These are phyloP conservation scores for Talaromyces thailandensis DNA, from an alignment of 495 filamentous ascomycete species.

Conservation along the genomic window DNA sequence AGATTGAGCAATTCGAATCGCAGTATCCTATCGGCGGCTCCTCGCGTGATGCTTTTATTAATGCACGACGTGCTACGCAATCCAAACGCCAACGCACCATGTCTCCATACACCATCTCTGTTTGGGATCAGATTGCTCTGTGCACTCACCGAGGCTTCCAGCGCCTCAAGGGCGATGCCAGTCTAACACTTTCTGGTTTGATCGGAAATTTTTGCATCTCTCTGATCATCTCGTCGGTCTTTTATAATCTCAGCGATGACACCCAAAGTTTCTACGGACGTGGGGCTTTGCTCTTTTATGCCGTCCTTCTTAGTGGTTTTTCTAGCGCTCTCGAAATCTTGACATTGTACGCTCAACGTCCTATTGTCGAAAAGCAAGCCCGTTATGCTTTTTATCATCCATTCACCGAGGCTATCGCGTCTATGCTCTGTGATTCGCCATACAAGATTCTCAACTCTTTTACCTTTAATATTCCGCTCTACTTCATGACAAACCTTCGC, in stretches of 20 bases:
- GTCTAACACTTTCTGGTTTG: conserved; percentile 57
- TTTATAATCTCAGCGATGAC: conserved; percentile 57
- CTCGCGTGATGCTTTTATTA: conserved; percentile 58
- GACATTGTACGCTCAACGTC: conserved; percentile 75
- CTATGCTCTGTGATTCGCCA: conserved; percentile 75
- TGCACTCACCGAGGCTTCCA: conserved; percentile 70
- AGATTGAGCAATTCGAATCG: conserved; percentile 63
- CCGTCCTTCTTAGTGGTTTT: conserved; percentile 79
- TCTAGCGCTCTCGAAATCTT: conserved; percentile 66
- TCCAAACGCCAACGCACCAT: conserved; percentile 46
- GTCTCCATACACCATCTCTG: conserved; percentile 73
- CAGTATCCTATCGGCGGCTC: conserved; percentile 54
- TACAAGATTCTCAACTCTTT: conserved; percentile 44
- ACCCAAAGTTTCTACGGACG: conserved; percentile 68
- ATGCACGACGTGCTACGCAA: conserved; percentile 49
- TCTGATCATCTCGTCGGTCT: conserved; percentile 72
- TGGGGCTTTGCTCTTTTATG: conserved; percentile 82
- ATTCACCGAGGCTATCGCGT: conserved; percentile 76
- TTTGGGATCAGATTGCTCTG: conserved; percentile 57
- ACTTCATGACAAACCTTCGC: conserved; percentile 79
- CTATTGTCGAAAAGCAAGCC: conserved; percentile 86
- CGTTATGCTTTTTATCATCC: conserved; percentile 92
- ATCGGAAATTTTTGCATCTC: conserved; percentile 69
- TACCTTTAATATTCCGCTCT: conserved; percentile 63
- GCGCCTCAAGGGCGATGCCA: conserved; percentile 58